These are phyloP conservation scores for Fusarium cyanostomum DNA, from an alignment of 2,329 filamentous ascomycete species.

Conservation along the genomic window DNA sequence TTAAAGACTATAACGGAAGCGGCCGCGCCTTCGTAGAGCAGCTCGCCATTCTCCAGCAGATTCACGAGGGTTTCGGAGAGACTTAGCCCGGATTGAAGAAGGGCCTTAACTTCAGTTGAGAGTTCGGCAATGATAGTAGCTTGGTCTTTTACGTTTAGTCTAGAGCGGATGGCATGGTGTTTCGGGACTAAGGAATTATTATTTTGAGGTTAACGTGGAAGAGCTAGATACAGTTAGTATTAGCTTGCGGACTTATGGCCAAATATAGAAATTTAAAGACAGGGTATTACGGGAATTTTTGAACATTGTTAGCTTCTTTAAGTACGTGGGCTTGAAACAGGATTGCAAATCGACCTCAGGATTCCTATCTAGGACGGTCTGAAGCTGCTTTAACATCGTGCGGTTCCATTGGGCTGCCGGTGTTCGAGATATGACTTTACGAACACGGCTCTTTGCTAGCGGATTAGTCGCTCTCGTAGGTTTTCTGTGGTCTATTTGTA, in stretches of 20 bases:
- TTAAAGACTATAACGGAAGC: slow-evolving; percentile 20
- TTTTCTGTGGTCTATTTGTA: not conserved
- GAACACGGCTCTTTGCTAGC: not conserved
- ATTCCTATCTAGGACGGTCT: not conserved
- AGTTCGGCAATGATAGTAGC: slow-evolving; percentile 7
- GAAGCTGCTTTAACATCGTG: not conserved
- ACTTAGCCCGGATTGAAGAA: slow-evolving; percentile 1
- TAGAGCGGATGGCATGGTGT: slow-evolving; percentile 8
- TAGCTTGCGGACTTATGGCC: not conserved
- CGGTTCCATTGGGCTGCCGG: not conserved
- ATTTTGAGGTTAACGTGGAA: not conserved
- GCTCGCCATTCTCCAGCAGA: slow-evolving; percentile 7
- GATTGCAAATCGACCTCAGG: not conserved
- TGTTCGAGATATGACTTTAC: not conserved
- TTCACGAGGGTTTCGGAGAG: slow-evolving; percentile 16
- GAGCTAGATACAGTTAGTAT: not conserved
- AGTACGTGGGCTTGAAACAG: not conserved
- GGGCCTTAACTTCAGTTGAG: slow-evolving; percentile 1
- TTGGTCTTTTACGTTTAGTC: slow-evolving; percentile 3
- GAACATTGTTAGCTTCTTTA: not conserved
- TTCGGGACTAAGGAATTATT: not conserved
- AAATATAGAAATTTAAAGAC: not conserved
- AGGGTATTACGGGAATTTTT: not conserved
- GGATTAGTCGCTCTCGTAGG: not conserved
- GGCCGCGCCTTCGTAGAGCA: slow-evolving; percentile 15